Evolutionary conservation across 805 yeast species (phyloP).

Genomic region (Candida pseudoglaebosa): DNA sequence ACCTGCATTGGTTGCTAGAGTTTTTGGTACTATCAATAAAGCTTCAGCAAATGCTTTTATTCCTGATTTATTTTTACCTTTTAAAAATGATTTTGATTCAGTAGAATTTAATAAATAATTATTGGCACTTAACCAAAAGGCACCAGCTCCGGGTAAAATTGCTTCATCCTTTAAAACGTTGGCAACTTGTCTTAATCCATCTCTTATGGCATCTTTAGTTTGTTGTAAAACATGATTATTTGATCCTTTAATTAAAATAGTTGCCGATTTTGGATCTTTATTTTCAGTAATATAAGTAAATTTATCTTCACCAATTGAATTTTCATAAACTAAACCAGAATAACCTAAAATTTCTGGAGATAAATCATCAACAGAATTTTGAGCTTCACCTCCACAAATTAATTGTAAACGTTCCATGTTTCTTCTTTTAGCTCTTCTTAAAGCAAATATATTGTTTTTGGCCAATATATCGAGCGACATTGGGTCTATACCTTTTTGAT

Average conservation of each 20-base stretch:
- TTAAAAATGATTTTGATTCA: constrained; percentile 45
- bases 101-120: constrained; percentile 52
- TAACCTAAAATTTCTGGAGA: constrained; percentile 74
- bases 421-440: constrained; percentile 97
- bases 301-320: constrained; percentile 94
- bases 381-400: constrained; percentile 96
- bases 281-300: constrained; percentile 92
- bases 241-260: constrained; percentile 90
- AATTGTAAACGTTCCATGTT: constrained; percentile 98
- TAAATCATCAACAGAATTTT: constrained; percentile 93
- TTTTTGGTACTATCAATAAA: constrained; percentile 85
- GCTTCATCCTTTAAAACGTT: constrained; percentile 82
- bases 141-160: constrained; percentile 96
- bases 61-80: constrained; percentile 88
- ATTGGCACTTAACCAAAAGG: constrained; percentile 83
- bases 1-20: constrained; percentile 88
- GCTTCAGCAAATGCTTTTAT: constrained; percentile 93
- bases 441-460: constrained; percentile 85
- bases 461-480: constrained; percentile 94
- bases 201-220: constrained; percentile 95
- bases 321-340: constrained; percentile 89
- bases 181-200: constrained; percentile 92
- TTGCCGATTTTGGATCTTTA: constrained; percentile 84
- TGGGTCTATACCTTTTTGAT: constrained; percentile 98
- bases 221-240: constrained; percentile 85